Evolutionary conservation across 306 rosid species (phyloP).

Genomic region (Sophora flavescens): DNA sequence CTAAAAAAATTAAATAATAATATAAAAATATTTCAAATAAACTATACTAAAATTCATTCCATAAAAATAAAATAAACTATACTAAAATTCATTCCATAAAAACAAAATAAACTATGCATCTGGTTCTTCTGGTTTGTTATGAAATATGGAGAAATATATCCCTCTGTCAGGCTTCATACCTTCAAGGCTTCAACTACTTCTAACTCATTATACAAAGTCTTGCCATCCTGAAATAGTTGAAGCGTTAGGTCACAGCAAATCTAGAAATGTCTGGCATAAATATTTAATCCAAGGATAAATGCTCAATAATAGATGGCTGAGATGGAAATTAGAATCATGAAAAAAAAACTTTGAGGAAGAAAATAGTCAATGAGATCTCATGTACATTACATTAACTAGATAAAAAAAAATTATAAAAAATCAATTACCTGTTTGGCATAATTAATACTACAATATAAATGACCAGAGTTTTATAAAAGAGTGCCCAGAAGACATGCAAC

Average conservation of each 20-base stretch:
- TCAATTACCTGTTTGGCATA: constrained; percentile 81
- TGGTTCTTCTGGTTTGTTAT: constrained; percentile 91
- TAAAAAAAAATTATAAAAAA: constrained; percentile 44
- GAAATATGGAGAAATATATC: constrained; percentile 94
- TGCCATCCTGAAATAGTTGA: constrained; percentile 82
- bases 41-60: too few species aligned
- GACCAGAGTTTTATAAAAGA: constrained; percentile 37
- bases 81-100: too few species aligned
- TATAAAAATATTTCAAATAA: too few species aligned
- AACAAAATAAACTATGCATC: constrained; percentile 15
- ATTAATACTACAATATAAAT: constrained; percentile 49
- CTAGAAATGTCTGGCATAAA: background rate
- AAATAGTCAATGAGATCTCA: background rate
- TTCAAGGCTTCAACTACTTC: constrained; percentile 97
- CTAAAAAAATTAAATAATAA: too few species aligned
- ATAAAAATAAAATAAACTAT: too few species aligned
- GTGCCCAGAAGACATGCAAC: constrained; percentile 24
- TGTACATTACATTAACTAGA: background rate
- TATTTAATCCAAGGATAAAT: constrained; percentile 20
- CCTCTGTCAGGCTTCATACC: constrained; percentile 98
- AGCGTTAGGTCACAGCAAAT: constrained; percentile 20
- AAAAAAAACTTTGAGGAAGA: background rate
- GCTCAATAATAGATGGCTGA: background rate
- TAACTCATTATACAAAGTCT: constrained; percentile 87
- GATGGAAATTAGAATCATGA: background rate